Conservation (phyloP, 805 yeast species). For the Saccharomycopsis sp. region DNA sequence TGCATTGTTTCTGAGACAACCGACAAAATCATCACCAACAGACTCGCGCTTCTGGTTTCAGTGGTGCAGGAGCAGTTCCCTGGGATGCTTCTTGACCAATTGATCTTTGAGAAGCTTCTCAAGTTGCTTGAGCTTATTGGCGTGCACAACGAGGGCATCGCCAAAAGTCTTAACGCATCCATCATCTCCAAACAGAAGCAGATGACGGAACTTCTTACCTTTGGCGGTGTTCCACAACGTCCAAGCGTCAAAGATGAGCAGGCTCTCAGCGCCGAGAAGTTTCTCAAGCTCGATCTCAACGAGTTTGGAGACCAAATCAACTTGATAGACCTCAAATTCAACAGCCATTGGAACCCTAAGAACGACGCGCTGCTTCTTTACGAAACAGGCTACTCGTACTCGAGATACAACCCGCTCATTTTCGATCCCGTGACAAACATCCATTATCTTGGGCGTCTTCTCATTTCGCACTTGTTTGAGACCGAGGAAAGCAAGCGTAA, state of each 20-base stretch:
- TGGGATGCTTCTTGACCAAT: conserved; percentile 63
- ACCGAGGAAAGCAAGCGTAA: conserved; percentile 32
- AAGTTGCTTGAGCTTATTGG: conserved; percentile 43
- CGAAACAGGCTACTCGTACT: conserved; percentile 36
- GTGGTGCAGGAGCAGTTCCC: conserved; percentile 54
- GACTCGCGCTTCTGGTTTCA: conserved; percentile 48
- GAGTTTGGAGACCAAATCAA: conserved; percentile 59
- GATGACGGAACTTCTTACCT: conserved; percentile 33
- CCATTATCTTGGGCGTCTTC: conserved; percentile 71
- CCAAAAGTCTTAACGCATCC: conserved; percentile 45
- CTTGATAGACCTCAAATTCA: conserved; percentile 59
- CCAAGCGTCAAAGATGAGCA: conserved; percentile 13
- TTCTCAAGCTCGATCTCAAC: conserved; percentile 48
- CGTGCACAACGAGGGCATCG: conserved; percentile 43
- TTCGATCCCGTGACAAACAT: conserved; percentile 60
- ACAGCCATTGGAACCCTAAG: conserved; percentile 69
- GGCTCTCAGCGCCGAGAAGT: conserved; percentile 32
- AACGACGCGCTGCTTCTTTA: conserved; percentile 70
- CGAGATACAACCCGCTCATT: conserved; percentile 65
- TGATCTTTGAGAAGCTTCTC: conserved; percentile 51
- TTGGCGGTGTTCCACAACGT: conserved; percentile 22
- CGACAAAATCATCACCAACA: conserved; percentile 38
- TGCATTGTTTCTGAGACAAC: conserved; percentile 28
- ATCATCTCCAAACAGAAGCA: conserved; percentile 46
- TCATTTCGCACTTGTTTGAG: conserved; percentile 62